Evolutionary conservation across 768 basidiomycete species (phyloP).

Genomic region (Zangia roseola): DNA sequence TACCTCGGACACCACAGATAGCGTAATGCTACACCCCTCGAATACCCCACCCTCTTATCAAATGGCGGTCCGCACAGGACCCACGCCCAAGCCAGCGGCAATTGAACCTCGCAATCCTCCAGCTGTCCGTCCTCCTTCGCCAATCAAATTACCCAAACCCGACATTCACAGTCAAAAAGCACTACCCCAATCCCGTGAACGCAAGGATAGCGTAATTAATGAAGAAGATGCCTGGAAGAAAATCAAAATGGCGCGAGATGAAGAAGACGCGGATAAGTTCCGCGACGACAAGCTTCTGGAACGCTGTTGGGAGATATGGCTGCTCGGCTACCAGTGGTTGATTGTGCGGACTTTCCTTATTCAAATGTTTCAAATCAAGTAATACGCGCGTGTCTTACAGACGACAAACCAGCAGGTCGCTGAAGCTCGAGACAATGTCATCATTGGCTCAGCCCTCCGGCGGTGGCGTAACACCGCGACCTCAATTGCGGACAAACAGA

Average conservation of each 20-base stretch:
- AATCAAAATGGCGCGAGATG: slow-evolving; percentile 66
- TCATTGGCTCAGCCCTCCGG: slow-evolving; percentile 57
- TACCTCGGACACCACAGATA: slow-evolving; percentile 37
- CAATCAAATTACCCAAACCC: slow-evolving; percentile 30
- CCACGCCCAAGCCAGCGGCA: slow-evolving; percentile 14
- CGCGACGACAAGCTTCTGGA: slow-evolving; percentile 61
- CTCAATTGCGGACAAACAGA: slow-evolving; percentile 38
- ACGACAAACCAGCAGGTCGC: slow-evolving; percentile 69
- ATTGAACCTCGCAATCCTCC: slow-evolving; percentile 12
- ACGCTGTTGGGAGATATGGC: slow-evolving; percentile 77
- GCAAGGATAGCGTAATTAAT: slow-evolving; percentile 52
- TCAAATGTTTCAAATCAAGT: slow-evolving; percentile 14
- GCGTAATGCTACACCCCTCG: slow-evolving; percentile 32
- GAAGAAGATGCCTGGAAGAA: slow-evolving; percentile 80
- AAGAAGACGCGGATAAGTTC: slow-evolving; percentile 69
- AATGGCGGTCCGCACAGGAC: slow-evolving; percentile 35
- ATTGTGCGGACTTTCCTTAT: slow-evolving; percentile 46
- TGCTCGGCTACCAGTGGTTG: slow-evolving; percentile 68
- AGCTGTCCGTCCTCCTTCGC: slow-evolving; percentile 24
- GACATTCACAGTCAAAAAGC: slow-evolving; percentile 17
- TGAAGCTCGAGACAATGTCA: slow-evolving; percentile 64
- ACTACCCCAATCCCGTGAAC: slow-evolving; percentile 33
- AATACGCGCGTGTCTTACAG: slow-evolving; percentile 37
- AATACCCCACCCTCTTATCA: slow-evolving; percentile 52
- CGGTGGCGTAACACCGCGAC: slow-evolving; percentile 54